phyloP scores from a whole-genome alignment of 495 filamentous ascomycete species.

The Articulospora tetracladia region DNA sequence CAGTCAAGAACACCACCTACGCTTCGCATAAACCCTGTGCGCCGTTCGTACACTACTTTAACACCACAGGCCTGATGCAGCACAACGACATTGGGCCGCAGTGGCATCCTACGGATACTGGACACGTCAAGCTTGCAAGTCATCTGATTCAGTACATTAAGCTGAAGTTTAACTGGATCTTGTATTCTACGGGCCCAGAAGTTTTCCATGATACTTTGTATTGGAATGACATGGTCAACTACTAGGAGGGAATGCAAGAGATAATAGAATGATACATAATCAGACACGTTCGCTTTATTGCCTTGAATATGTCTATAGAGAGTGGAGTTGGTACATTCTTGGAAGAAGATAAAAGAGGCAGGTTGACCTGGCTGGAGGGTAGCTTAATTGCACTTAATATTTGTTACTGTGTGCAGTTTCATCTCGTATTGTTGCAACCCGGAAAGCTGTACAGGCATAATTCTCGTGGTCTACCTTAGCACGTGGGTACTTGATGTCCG shows the following conservation, averaged over 20 bases:
- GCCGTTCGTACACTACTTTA: constrained; percentile 65
- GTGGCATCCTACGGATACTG: constrained; percentile 64
- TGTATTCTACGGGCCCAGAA: constrained; percentile 58
- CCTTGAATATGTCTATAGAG: too few relatives aligned
- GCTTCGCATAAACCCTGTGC: constrained; percentile 30
- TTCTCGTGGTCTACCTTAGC: too few relatives aligned
- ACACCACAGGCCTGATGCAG: constrained; percentile 62
- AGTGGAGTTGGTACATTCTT: too few relatives aligned
- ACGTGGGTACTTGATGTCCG: too few relatives aligned
- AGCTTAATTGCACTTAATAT: too few relatives aligned
- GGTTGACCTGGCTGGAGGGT: too few relatives aligned
- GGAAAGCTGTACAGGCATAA: too few relatives aligned
- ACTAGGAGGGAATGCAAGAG: constrained; percentile 28
- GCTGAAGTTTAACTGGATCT: constrained; percentile 54
- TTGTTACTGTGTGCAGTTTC: too few relatives aligned
- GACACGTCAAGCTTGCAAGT: constrained; percentile 64
- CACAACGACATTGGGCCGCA: constrained; percentile 65
- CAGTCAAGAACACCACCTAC: constrained; percentile 36
- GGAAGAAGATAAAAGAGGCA: too few relatives aligned
- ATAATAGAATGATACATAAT: background rate
- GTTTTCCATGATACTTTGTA: constrained; percentile 59
- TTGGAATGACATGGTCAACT: constrained; percentile 49
- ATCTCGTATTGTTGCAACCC: too few relatives aligned
- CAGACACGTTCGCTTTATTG: too few relatives aligned
- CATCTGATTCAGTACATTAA: constrained; percentile 45